Base-by-base conservation (phyloP, 2,329 filamentous ascomycete species). In the Chaetomiaceae sp. region DNA sequence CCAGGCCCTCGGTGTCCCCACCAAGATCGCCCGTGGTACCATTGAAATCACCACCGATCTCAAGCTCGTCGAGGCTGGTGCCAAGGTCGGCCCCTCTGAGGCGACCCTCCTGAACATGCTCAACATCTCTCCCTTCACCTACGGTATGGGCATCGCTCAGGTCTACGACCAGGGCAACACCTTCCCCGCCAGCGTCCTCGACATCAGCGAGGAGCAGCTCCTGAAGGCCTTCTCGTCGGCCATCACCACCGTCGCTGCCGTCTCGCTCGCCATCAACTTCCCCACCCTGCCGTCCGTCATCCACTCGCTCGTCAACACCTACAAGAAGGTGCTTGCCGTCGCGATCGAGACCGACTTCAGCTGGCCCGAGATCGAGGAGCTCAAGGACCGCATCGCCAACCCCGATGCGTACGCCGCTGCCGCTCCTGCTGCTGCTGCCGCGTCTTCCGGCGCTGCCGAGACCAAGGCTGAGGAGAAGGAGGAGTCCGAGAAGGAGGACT, bases 21-120 rank as follows among this genome's bases (percentile, higher is more conserved):
- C 93, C 84, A 99, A 99, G 90, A 99, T 99, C 79, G 93, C 93
- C 73, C 93, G 93, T 95, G 95, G 93, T 95, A 99, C 93, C 78
- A 99, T 99, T 78, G 93, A 99, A 89, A 99, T 99, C 72, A 96
- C 91, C 60, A 81, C 85, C 67, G 93, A 99, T 72, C 82, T 99
- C 67, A 97, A 96, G 88, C 88, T 99, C 74, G 87, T 97, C 69
- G 90, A 96, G 81, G 83, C 89, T 62, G 85, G 85, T 65, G 79
- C 51, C 81, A 97, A 96, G 83, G 95, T 99, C 81, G 93, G 95
- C 75, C 86, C 93, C 70, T 99, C 93, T 71, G 93, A 99, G 83
- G 93, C 93, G 64, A 96, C 92, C 70, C 84, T 99, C 64, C 86
- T 99, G 68, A 99, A 99, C 88, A 88, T 99, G 92, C 79, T 99